These are phyloP conservation scores for Cytospora piceicola DNA, from an alignment of 2,329 filamentous ascomycete species.

Conservation along the genomic window DNA sequence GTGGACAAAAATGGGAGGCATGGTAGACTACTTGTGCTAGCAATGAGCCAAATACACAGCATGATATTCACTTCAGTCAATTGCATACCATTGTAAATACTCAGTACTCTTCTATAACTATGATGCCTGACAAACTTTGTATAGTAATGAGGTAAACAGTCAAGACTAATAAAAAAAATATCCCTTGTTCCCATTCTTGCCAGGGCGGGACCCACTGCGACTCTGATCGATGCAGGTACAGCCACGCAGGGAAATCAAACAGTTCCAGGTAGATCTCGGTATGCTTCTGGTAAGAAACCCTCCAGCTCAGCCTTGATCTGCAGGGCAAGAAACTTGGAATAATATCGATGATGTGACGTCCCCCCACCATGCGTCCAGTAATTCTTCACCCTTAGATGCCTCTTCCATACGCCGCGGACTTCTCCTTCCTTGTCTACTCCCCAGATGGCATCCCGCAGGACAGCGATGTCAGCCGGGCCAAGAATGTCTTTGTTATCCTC, in stretches of 20 bases:
- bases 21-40: conserved; percentile 8
- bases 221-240: neutral
- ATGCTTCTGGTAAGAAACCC: conserved; percentile 42
- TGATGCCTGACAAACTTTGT: neutral
- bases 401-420: conserved; percentile 46
- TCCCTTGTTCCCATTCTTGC: too few relatives aligned
- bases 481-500: conserved; percentile 29
- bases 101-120: too few relatives aligned
- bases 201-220: too few relatives aligned
- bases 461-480: conserved; percentile 38
- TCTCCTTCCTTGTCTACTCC: conserved; percentile 49
- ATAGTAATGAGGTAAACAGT: too few relatives aligned
- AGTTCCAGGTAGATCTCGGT: conserved; percentile 34
- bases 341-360: conserved; percentile 41
- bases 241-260: neutral
- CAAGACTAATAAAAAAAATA: too few relatives aligned
- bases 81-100: too few relatives aligned
- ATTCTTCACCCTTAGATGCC: conserved; percentile 39
- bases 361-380: conserved; percentile 43
- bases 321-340: conserved; percentile 39
- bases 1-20: conserved; percentile 30
- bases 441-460: conserved; percentile 44
- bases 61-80: too few relatives aligned
- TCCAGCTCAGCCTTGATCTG: conserved; percentile 44
- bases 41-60: too few relatives aligned